Percentiles rank a stretch among this genome's conserved stretches.
Conservation (phyloP, 2,329 filamentous ascomycete species). For the Gaeumannomyces sp. region DNA sequence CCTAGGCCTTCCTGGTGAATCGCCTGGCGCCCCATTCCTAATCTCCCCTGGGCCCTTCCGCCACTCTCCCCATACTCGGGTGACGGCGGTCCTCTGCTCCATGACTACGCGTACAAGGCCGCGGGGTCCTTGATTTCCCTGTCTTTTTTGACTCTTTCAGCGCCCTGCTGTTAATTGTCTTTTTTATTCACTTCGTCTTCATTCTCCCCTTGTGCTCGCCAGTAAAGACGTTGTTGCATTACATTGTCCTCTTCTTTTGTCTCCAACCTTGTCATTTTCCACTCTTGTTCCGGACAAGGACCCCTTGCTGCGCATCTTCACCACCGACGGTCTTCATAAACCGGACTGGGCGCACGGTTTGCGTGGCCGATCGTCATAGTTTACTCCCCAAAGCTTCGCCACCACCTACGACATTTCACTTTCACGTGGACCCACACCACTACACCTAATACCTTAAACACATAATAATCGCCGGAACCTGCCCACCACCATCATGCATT, state of each 20-base stretch:
- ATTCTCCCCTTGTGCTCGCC: background rate
- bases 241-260: background rate
- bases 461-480: background rate
- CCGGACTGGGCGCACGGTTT: background rate
- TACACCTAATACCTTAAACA: background rate
- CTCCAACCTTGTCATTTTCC: background rate
- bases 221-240: background rate
- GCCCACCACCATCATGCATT: background rate
- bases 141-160: background rate
- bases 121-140: background rate
- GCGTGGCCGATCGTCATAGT: background rate
- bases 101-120: background rate
- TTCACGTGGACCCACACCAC: background rate
- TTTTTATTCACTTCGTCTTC: too few relatives aligned
- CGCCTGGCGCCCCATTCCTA: background rate
- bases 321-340: background rate
- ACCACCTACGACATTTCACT: background rate
- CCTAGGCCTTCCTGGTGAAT: background rate
- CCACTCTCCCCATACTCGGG: background rate
- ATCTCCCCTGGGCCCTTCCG: background rate
- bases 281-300: background rate
- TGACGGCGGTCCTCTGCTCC: background rate
- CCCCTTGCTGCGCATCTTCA: background rate
- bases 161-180: background rate
- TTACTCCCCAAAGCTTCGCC: background rate